A percentile compares a stretch with the other conserved stretches of the same genome.
Conservation (phyloP, 768 basidiomycete species). For the Nidularia pulvinata region DNA sequence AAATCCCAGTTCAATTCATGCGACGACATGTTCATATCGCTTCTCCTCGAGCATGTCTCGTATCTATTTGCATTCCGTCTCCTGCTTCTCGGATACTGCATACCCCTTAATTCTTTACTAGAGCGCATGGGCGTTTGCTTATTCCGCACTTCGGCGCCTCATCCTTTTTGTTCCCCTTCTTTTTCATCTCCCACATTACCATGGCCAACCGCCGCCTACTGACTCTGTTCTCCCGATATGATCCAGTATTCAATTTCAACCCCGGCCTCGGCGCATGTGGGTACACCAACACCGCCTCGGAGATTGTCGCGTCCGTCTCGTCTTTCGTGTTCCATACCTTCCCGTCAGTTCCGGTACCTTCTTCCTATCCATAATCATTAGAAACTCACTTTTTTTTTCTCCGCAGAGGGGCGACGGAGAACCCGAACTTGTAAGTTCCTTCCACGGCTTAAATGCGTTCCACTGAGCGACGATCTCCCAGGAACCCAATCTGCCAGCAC, state of each 20-base stretch:
- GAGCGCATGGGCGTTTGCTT: no score
- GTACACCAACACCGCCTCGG: constrained; percentile 25
- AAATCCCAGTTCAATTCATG: no score
- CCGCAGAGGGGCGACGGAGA: constrained; percentile 17
- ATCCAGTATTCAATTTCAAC: constrained; percentile 29
- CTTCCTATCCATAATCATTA: neutral
- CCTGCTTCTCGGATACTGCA: no score
- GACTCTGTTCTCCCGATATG: no score
- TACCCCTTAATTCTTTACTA: no score
- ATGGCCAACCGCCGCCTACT: no score
- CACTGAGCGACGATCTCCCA: neutral
- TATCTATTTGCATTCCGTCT: no score
- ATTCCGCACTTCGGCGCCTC: no score
- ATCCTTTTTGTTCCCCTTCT: no score
- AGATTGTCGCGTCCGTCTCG: constrained; percentile 35
- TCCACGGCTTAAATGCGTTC: neutral
- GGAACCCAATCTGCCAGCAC: neutral
- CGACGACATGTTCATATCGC: no score
- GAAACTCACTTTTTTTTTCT: neutral
- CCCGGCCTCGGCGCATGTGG: constrained; percentile 38
- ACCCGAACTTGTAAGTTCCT: constrained; percentile 20
- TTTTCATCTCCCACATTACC: no score
- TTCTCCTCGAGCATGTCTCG: no score
- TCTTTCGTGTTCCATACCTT: constrained; percentile 23
- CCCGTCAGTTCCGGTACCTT: constrained; percentile 21